These are phyloP conservation scores for Echinochloa phyllopogon DNA, from an alignment of 176 grass and related monocot species.

Conservation along the genomic window DNA sequence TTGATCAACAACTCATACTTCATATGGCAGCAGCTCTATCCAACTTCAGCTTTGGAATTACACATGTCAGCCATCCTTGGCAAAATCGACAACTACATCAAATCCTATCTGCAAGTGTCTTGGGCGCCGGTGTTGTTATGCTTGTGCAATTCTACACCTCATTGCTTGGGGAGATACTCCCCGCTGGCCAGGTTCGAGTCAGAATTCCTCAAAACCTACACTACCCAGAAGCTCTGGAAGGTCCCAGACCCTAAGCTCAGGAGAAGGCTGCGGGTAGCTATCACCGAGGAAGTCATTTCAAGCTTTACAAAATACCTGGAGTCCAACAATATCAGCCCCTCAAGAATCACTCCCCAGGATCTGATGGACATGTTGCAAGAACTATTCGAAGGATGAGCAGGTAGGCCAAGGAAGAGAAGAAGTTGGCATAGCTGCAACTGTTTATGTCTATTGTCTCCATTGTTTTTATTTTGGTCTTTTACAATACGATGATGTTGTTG, in stretches of 20 bases:
- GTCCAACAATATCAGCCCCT: not conserved
- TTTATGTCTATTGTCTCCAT: too few species aligned
- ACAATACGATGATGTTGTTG: too few species aligned
- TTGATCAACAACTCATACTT: not conserved
- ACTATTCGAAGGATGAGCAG: conserved; percentile 9
- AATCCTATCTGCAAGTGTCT: not conserved
- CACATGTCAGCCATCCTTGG: not conserved
- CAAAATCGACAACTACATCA: not conserved
- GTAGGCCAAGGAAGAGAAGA: not conserved
- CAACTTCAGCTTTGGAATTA: not conserved
- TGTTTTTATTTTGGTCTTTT: too few species aligned
- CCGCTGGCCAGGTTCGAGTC: not conserved
- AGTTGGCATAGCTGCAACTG: not conserved
- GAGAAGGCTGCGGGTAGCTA: not conserved
- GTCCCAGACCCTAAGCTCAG: not conserved
- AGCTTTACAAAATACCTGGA: not conserved
- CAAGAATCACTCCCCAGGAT: not conserved
- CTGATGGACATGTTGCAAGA: conserved; percentile 10
- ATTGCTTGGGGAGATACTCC: not conserved
- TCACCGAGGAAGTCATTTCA: not conserved
- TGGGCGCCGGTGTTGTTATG: conserved; percentile 9
- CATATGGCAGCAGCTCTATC: not conserved
- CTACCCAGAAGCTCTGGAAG: conserved; percentile 2
- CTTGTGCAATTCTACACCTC: not conserved
- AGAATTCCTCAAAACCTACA: not conserved